Conservation (phyloP, 176 grass and related monocot genomes). For the Panicum miliaceum region DNA sequence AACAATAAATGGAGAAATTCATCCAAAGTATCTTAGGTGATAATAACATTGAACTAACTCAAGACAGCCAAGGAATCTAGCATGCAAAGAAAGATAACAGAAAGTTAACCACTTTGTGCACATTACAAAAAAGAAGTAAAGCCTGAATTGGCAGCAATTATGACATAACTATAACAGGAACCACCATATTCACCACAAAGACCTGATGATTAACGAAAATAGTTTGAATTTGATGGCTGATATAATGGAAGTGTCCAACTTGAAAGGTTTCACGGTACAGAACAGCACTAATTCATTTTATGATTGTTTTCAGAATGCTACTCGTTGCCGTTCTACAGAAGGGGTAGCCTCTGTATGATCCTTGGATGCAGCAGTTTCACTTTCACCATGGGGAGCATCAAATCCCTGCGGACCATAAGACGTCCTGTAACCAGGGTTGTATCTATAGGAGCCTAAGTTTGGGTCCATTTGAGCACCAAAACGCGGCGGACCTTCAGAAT, state of each 20-base stretch:
- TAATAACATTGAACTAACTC: neutral
- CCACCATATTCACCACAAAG: conserved; percentile 16
- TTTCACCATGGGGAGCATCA: too few relatives aligned
- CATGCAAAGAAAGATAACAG: neutral
- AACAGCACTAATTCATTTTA: too few relatives aligned
- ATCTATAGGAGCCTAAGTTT: too few relatives aligned
- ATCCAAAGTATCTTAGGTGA: neutral
- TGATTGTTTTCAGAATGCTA: too few relatives aligned
- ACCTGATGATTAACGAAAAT: neutral
- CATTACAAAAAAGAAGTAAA: conserved; percentile 21
- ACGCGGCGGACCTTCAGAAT: neutral
- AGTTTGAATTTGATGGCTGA: neutral
- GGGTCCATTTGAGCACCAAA: too few relatives aligned
- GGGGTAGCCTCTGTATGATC: too few relatives aligned
- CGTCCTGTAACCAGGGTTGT: too few relatives aligned
- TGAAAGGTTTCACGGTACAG: too few relatives aligned
- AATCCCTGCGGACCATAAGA: too few relatives aligned
- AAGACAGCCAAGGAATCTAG: neutral
- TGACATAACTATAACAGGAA: conserved; percentile 7
- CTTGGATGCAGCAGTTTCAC: too few relatives aligned
- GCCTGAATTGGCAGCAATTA: neutral
- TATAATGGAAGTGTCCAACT: neutral
- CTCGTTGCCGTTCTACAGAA: too few relatives aligned
- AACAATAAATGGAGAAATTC: conserved; percentile 13
- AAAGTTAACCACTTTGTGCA: conserved; percentile 9